Evolutionary conservation across 495 filamentous ascomycete genomes (phyloP).

Genomic region (Penicillium turbatum): DNA sequence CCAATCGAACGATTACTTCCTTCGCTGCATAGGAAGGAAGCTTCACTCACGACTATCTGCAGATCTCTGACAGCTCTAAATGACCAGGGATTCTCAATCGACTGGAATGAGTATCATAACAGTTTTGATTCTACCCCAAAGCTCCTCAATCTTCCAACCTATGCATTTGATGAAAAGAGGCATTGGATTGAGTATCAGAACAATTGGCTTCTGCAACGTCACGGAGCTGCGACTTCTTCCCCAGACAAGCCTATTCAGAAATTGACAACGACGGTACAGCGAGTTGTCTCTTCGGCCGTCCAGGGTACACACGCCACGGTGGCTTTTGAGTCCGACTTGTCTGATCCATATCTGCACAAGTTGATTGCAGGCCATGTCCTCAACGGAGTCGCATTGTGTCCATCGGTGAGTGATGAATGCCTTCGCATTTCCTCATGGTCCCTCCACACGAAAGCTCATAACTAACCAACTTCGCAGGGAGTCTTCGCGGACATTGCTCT

Average conservation of each 20-base stretch:
- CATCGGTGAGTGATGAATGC: neutral
- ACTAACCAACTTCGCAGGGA: neutral
- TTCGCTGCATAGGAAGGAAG: neutral
- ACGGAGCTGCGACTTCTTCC: neutral
- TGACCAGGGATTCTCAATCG: conserved; percentile 46
- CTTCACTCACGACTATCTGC: neutral
- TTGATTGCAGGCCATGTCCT: neutral
- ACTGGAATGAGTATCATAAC: conserved; percentile 65
- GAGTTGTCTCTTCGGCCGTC: neutral
- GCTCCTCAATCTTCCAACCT: conserved; percentile 59
- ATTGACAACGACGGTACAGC: neutral
- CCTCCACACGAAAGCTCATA: neutral
- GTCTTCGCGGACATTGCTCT: neutral
- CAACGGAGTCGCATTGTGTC: neutral
- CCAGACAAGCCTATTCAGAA: neutral
- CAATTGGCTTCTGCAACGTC: conserved; percentile 17
- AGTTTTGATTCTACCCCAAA: conserved; percentile 49
- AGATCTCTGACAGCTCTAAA: neutral
- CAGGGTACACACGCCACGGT: neutral
- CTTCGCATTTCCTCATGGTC: no score
- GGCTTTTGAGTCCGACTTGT: neutral
- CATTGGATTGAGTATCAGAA: conserved; percentile 37
- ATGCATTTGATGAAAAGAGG: conserved; percentile 41
- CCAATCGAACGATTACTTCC: neutral
- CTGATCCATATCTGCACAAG: neutral